These are phyloP conservation scores for Eucalyptus victrix DNA, from an alignment of 345 rosid genomes.

Conservation along the genomic window DNA sequence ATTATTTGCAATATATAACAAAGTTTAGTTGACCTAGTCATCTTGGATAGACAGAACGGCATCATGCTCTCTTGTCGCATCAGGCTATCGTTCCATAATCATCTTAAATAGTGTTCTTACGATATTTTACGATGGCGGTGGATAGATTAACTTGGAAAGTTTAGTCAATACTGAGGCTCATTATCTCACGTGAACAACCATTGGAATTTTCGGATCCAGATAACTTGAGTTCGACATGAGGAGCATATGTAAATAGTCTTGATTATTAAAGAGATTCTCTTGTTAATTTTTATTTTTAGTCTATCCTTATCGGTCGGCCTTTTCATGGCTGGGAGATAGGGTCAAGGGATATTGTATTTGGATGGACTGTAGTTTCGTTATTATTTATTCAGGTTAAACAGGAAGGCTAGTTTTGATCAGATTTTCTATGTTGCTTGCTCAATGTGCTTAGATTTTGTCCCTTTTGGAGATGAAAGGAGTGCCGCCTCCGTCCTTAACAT, in stretches of 20 bases:
- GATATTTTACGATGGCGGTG: fast-evolving
- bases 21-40: neutral
- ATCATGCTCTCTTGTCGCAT: neutral
- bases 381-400: too few species aligned
- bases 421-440: too few species aligned
- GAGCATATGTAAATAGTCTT: neutral
- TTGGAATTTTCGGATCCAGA: neutral
- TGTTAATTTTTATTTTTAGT: too few species aligned
- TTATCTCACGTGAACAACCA: neutral
- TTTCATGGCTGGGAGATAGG: too few species aligned
- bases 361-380: too few species aligned
- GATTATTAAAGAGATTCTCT: neutral
- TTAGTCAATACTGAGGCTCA: neutral
- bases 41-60: neutral
- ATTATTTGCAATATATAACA: neutral
- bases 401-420: fast-evolving
- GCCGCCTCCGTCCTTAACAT: fast-evolving
- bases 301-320: too few species aligned
- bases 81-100: neutral
- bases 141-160: neutral
- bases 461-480: too few species aligned
- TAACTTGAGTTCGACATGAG: neutral
- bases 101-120: neutral
- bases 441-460: too few species aligned
- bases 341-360: too few species aligned